phyloP scores from a whole-genome alignment of 805 yeast species.

The Ascoidea rubescens region DNA sequence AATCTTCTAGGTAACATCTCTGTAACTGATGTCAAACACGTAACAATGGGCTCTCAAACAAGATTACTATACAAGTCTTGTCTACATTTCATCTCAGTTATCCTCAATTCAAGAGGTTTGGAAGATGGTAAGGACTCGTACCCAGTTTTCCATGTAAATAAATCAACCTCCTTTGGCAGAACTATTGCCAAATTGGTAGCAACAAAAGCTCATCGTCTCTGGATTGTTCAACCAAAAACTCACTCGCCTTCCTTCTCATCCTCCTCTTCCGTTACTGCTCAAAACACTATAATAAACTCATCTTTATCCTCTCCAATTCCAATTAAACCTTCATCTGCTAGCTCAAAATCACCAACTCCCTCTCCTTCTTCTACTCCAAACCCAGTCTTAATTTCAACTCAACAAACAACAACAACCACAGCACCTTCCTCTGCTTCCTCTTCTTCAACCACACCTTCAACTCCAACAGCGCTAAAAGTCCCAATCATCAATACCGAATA shows the following conservation, averaged over 20 bases:
- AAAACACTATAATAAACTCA: neutral
- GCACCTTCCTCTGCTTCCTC: neutral
- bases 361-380: neutral
- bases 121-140: constrained; percentile 92
- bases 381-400: neutral
- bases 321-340: neutral
- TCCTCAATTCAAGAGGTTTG: constrained; percentile 76
- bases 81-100: constrained; percentile 75
- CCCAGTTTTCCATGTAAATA: constrained; percentile 90
- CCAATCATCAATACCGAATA: constrained; percentile 20
- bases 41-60: constrained; percentile 77
- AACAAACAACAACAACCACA: neutral
- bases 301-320: neutral
- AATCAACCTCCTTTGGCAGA: constrained; percentile 66
- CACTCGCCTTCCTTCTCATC: constrained; percentile 12
- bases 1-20: constrained; percentile 84
- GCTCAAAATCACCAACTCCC: neutral
- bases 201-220: constrained; percentile 79
- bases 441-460: constrained; percentile 11
- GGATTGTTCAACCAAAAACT: constrained; percentile 56
- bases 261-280: constrained; percentile 13
- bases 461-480: constrained; percentile 11
- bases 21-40: constrained; percentile 84
- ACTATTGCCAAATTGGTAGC: constrained; percentile 93
- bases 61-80: constrained; percentile 72